Percentiles rank a stretch among this genome's conserved stretches.
These are phyloP conservation scores for Acanthamoeba royreba DNA, from an alignment of 208 protist species.

Conservation along the genomic window DNA sequence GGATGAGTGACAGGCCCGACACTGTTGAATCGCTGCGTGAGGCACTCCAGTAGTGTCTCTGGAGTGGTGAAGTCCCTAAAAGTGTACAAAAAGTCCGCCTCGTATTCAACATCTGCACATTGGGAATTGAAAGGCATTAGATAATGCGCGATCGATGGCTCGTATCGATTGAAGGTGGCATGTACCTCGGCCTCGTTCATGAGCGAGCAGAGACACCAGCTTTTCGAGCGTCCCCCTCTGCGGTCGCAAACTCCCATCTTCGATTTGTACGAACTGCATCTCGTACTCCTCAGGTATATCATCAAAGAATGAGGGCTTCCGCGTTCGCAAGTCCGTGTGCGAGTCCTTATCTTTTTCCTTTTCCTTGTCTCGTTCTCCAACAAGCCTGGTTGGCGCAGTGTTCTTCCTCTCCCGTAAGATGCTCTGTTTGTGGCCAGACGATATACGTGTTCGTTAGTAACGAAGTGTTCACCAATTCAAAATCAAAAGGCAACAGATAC, in stretches of 20 bases:
- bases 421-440: neutral
- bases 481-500: too few species aligned
- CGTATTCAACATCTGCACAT: neutral
- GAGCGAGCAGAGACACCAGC: neutral
- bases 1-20: neutral
- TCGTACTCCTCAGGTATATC: neutral
- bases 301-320: neutral
- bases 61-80: conserved; percentile 7
- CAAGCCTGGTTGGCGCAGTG: neutral
- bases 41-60: neutral
- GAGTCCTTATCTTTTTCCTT: neutral
- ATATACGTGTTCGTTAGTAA: too few species aligned
- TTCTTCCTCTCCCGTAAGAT: neutral
- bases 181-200: neutral
- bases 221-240: neutral
- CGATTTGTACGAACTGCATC: neutral
- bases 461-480: too few species aligned
- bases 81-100: conserved; percentile 15
- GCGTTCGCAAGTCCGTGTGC: neutral
- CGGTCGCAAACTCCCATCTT: neutral
- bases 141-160: neutral
- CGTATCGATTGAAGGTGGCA: neutral
- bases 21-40: conserved; percentile 30
- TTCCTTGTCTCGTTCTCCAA: too few species aligned
- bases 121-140: neutral